These are phyloP conservation scores for Symbiodinium pilosum DNA, from an alignment of 73 alveolate genomes.

Conservation along the genomic window DNA sequence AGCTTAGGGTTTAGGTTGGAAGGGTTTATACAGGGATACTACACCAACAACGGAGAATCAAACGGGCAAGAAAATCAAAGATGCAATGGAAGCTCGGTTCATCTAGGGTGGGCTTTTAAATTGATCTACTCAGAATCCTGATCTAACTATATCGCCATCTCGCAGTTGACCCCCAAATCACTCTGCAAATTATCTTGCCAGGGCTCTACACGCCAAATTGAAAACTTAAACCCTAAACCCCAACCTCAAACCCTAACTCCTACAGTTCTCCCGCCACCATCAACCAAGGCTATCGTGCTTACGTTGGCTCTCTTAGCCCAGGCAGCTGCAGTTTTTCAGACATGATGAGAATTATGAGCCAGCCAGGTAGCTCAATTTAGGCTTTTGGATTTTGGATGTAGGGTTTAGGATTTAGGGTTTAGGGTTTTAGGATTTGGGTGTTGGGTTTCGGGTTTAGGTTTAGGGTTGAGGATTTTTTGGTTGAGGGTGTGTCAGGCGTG, in stretches of 20 bases:
- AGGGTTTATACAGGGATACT: too few species aligned
- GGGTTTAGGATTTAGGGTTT: not conserved
- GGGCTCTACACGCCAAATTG: too few species aligned
- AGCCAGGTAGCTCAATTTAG: not conserved
- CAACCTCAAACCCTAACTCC: not conserved
- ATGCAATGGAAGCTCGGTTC: too few species aligned
- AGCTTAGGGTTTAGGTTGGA: too few species aligned
- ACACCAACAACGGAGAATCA: too few species aligned
- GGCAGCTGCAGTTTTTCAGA: not conserved
- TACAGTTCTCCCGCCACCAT: too few species aligned
- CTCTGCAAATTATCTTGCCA: too few species aligned
- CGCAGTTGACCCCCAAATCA: too few species aligned
- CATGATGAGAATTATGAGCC: not conserved
- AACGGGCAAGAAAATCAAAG: too few species aligned
- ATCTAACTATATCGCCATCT: too few species aligned
- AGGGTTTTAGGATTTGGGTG: not conserved
- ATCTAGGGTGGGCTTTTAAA: too few species aligned
- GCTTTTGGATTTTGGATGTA: not conserved
- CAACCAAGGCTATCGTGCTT: conserved; percentile 31
- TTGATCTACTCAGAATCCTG: too few species aligned
- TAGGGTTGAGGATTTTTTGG: not conserved
- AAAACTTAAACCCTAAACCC: not conserved
- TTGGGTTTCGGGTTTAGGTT: not conserved
- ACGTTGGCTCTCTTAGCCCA: conserved; percentile 28
- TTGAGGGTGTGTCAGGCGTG: not conserved